These are phyloP conservation scores for Kuraishia hungarica DNA, from an alignment of 805 yeast species.

Conservation along the genomic window DNA sequence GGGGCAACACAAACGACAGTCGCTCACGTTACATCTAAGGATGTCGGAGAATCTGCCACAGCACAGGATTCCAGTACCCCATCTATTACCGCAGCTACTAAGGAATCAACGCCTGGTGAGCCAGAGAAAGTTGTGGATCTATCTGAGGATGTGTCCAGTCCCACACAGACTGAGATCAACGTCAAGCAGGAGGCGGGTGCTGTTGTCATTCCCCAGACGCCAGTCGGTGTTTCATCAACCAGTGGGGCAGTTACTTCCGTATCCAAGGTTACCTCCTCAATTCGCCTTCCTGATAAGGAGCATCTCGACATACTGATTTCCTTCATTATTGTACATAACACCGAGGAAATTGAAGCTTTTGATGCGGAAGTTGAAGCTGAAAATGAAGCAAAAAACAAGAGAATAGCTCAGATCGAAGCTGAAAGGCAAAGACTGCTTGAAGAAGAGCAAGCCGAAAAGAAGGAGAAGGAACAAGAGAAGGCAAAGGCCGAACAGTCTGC, in stretches of 20 bases:
- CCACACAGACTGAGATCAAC: neutral
- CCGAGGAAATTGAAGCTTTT: conserved; percentile 36
- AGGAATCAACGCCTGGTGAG: neutral
- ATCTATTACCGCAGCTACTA: neutral
- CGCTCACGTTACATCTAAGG: too few relatives aligned
- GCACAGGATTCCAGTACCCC: neutral
- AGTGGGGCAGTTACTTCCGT: neutral
- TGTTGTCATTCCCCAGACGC: neutral
- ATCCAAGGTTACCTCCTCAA: neutral
- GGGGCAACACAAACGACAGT: conserved; percentile 7
- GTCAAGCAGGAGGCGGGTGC: neutral
- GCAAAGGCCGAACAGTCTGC: neutral
- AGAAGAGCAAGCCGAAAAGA: conserved; percentile 17
- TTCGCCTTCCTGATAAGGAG: neutral
- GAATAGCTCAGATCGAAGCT: conserved; percentile 15
- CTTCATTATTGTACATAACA: conserved; percentile 42
- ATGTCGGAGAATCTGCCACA: neutral
- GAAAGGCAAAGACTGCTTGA: conserved; percentile 10
- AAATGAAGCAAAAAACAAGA: conserved; percentile 14
- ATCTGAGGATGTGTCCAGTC: neutral
- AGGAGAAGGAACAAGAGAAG: conserved; percentile 17
- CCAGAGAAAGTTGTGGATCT: neutral
- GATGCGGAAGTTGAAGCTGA: conserved; percentile 25
- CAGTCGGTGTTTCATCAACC: neutral
- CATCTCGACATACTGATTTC: conserved; percentile 35